Evolutionary conservation across 495 filamentous ascomycete genomes (phyloP).

Genomic region (Penicillium cinerascens): DNA sequence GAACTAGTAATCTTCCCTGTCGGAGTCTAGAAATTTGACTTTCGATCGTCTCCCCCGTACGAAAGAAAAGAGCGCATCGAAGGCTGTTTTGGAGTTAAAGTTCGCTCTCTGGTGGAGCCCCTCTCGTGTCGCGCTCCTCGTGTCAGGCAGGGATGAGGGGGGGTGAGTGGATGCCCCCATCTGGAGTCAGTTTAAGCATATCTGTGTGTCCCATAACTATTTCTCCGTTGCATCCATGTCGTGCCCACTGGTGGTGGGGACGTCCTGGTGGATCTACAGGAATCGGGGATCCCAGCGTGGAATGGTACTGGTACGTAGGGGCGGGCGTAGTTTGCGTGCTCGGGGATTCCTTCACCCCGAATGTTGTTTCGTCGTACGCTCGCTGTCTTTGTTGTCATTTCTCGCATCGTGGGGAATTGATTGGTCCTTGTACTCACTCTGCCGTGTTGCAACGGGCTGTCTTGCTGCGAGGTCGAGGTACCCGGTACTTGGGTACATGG

Average conservation of each 20-base stretch:
- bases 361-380: background rate
- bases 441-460: background rate
- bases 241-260: constrained; percentile 28
- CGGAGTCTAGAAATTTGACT: background rate
- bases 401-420: background rate
- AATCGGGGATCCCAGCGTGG: constrained; percentile 23
- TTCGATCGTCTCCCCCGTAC: background rate
- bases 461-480: background rate
- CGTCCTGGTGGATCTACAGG: constrained; percentile 25
- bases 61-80: too few species aligned
- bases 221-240: constrained; percentile 33
- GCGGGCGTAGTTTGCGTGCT: background rate
- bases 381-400: background rate
- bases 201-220: constrained; percentile 28
- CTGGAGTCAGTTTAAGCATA: constrained; percentile 36
- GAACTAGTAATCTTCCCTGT: background rate
- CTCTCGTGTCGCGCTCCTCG: background rate
- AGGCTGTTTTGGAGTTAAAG: background rate
- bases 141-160: constrained; percentile 13
- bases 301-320: background rate
- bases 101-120: background rate
- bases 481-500: background rate
- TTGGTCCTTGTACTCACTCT: background rate
- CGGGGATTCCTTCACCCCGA: background rate
- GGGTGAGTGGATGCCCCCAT: constrained; percentile 12